Evolutionary conservation across 192 early-diverging fungal genomes (phyloP).

Genomic region (Podila verticillata): DNA sequence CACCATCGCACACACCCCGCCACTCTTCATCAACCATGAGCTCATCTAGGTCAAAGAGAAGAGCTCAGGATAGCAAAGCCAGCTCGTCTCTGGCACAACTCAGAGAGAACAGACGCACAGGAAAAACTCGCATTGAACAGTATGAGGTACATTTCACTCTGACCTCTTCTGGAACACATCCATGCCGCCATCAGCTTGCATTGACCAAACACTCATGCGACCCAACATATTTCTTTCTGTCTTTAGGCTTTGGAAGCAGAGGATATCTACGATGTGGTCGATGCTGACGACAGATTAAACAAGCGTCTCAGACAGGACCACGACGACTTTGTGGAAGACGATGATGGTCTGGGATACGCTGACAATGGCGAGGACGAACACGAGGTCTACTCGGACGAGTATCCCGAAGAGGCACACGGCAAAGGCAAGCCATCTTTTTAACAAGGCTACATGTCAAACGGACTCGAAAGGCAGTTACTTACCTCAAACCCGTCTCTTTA

Average conservation of each 20-base stretch:
- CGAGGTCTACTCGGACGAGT: conserved; percentile 57
- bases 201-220: neutral
- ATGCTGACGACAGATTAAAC: conserved; percentile 65
- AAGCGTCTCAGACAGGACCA: conserved; percentile 46
- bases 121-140: conserved; percentile 35
- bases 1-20: neutral
- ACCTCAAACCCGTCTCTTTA: too few relatives aligned
- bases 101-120: conserved; percentile 21
- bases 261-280: conserved; percentile 66
- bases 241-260: conserved; percentile 48
- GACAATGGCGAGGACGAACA: conserved; percentile 66
- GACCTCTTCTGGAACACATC: neutral
- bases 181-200: too few relatives aligned
- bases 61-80: conserved; percentile 10
- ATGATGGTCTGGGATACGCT: conserved; percentile 73
- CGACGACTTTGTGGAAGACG: conserved; percentile 73
- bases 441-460: neutral
- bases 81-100: conserved; percentile 22
- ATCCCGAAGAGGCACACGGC: conserved; percentile 48
- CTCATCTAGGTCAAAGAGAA: conserved; percentile 31
- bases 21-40: conserved; percentile 14
- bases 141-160: conserved; percentile 31
- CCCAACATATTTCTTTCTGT: neutral
- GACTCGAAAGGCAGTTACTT: too few relatives aligned
- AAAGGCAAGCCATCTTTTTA: conserved; percentile 25